phyloP scores from a whole-genome alignment of 306 rosid genomes.

The Inga oerstediana region DNA sequence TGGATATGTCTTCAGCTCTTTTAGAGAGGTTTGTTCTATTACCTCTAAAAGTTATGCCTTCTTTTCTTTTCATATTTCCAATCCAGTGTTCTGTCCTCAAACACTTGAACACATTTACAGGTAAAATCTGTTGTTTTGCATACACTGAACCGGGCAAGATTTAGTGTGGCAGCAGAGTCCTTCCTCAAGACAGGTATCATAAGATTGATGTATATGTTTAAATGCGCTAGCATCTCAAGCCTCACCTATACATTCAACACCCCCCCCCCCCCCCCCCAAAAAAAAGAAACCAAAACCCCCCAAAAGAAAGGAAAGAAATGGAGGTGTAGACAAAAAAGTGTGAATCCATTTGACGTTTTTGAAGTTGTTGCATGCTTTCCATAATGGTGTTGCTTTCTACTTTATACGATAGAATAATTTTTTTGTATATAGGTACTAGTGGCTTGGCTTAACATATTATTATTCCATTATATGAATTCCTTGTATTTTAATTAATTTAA shows the following conservation, averaged over 20 bases:
- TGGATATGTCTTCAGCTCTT: conserved; percentile 91
- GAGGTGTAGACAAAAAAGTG: background rate
- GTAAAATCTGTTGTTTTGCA: conserved; percentile 94
- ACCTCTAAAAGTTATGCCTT: conserved; percentile 15
- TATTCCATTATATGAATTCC: conserved; percentile 19
- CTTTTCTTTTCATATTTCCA: conserved; percentile 27
- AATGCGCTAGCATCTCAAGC: background rate
- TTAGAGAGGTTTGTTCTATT: conserved; percentile 74
- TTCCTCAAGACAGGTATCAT: conserved; percentile 83
- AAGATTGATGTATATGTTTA: conserved; percentile 27
- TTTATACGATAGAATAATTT: conserved; percentile 5
- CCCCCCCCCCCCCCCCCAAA: background rate
- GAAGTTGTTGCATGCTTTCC: background rate
- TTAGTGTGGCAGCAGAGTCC: conserved; percentile 83
- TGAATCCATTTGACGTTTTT: background rate
- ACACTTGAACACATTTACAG: conserved; percentile 46
- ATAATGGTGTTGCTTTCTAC: conserved; percentile 9
- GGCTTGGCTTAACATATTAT: background rate
- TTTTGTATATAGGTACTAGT: conserved; percentile 19
- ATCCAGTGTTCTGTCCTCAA: conserved; percentile 26
- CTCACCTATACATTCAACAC: background rate
- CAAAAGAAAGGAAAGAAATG: background rate
- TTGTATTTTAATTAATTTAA: conserved; percentile 27
- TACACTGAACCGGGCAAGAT: conserved; percentile 90
- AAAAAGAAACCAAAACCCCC: too few species aligned